phyloP scores from a whole-genome alignment of 2,329 filamentous ascomycete genomes.

The Scolecobasidium constrictum region DNA sequence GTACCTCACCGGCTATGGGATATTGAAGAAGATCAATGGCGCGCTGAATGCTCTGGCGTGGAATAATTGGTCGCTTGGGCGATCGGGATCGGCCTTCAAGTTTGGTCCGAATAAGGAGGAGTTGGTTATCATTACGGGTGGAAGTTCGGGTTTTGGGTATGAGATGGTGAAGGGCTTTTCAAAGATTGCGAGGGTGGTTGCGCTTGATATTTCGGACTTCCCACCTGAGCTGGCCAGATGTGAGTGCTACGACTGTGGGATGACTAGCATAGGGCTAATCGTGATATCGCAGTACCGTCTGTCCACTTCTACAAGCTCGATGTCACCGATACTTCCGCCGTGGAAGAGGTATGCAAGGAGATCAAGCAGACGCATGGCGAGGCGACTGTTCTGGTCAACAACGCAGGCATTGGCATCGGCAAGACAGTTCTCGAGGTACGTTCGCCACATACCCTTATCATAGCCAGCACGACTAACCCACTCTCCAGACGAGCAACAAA shows the following conservation, averaged over 20 bases:
- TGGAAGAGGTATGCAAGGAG: background rate
- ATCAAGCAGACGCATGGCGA: background rate
- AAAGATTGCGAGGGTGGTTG: conserved; percentile 1
- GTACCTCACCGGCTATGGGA: background rate
- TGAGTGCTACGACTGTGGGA: background rate
- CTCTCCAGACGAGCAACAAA: conserved; percentile 34
- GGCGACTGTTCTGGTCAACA: conserved; percentile 4
- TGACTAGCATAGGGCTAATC: background rate
- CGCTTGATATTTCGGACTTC: background rate
- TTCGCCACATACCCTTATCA: background rate
- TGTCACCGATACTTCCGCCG: background rate
- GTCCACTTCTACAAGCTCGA: conserved; percentile 5
- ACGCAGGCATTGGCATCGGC: conserved; percentile 1
- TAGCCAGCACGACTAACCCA: no score
- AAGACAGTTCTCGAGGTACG: conserved; percentile 3
- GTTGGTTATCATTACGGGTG: conserved; percentile 2
- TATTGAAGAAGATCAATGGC: background rate
- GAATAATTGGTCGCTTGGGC: conserved; percentile 1
- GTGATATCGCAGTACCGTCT: background rate
- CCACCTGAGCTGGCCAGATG: conserved; percentile 2
- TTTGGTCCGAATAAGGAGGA: conserved; percentile 3
- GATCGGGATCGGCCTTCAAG: background rate
- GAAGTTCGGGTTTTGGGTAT: background rate
- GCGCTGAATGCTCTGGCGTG: background rate
- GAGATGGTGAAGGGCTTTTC: conserved; percentile 5